Base-by-base conservation (phyloP, 129 eudicot genomes). In the Gnaphalium uliginosum region DNA sequence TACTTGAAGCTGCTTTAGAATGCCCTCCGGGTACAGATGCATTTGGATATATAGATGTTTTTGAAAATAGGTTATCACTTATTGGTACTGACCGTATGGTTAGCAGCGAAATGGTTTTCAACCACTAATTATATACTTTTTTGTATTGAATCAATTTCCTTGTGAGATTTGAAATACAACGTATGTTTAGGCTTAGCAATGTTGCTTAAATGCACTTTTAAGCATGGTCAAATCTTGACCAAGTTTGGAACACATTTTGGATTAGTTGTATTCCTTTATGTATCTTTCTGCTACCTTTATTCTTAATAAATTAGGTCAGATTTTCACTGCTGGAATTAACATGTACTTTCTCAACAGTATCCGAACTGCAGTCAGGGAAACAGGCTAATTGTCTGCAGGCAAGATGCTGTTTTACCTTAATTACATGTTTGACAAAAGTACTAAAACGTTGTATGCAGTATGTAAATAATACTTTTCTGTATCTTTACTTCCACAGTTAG, bases 1-100 rank as follows among this genome's bases (percentile, higher is more conserved):
- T 95, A 37, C 89, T 95, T 78, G 99, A 89, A 86, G 99, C 99
- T 6, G 92, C 99, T 21, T 78, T 95, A 59, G 99, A 95, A 78
- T 91, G 99, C 69, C 96, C 96, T 68, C 96, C 97, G 1, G 90
- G 96, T 48, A 84, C 87, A 14, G 81, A 87, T 81, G 88, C 99
- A 41, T 95, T 85, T 69, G 99, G 99, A 29, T 73, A 79, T 70
- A n/a, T 91, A 15, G 95, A 95, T 81, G 88, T 89, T 70, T 91
- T 82, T 77, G 85, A 89, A 35, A 93, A 95, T 71, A 79, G 92
- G 71, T 35, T 95, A 59, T 79, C 87, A 39, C 93, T 95, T 70
- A 19, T 66, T 74, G 99, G 97, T 50, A 81, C 84, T 50, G 96
- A 91, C 73, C 78, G 96, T 70, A 76, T 95, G 94, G 33, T 79